Base-by-base conservation (phyloP, 371 early-diverging fungal genomes). In the Rhizomucor pusillus region DNA sequence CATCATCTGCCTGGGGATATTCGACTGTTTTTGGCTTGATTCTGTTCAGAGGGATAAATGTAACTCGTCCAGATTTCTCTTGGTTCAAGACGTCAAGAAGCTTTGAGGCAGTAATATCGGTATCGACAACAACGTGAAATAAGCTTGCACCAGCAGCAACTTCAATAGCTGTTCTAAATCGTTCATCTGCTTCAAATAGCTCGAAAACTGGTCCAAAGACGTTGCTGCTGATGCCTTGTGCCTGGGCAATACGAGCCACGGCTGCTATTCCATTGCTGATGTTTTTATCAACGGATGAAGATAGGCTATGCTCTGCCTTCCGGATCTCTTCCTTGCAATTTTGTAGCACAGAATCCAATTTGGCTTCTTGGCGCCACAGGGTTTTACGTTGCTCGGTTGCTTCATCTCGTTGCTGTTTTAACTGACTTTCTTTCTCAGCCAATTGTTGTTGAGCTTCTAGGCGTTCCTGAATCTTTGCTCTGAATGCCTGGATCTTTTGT, bases 61-160 rank as follows among this genome's bases (percentile, higher is more conserved):
- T 99, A 41, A 97, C 87, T 5, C 98, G 85, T 5, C 97, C 97
- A 9, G 80, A 66, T 56, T 87, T 82, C 54, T 87, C 87, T 24
- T 75, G 69, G 56, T 82, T 86, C 75, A 98, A 73, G 24, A 76
- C 81, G 29, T 89, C 84, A 36, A 99, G 62, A 5, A 99, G 61
- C 12, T 60, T 62, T 1, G 91, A 78, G 1, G 98, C 99, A 2
- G 95, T 94, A 4, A 82, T 84, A 56, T 98, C 98, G 4, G 85
- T 90, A 63, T 98, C 95, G 0, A 99, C 99, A 12, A 99, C 99
- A 13, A 99, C 86, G 66, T 97, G 94, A 76, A 97, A 98, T 37
- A 99, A 74, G 58, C 93, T 92, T 62, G 75, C 71, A 14, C 97
- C 95, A 7, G 94, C 95, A 47, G 94, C 83, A 0, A 90, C 87